phyloP scores from a whole-genome alignment of 108 stramenopile species.

The Stephanodiscus triporus region DNA sequence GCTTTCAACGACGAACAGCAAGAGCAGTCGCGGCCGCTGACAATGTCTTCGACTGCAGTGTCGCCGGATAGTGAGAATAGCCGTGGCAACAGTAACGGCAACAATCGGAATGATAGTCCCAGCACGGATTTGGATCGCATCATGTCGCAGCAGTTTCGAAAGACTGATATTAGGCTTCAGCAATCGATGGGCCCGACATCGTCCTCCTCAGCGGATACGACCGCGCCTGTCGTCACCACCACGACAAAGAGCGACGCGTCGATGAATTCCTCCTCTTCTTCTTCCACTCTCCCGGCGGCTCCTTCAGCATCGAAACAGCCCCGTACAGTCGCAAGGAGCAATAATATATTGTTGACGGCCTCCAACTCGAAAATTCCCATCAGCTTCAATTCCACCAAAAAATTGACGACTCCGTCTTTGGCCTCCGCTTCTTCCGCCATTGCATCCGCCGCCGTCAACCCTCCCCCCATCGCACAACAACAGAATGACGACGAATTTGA shows the following conservation, averaged over 20 bases:
- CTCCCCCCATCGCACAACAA: not conserved
- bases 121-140: conserved; percentile 45
- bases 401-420: not conserved
- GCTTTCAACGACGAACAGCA: not conserved
- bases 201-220: not conserved
- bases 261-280: not conserved
- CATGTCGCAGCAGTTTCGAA: conserved; percentile 47
- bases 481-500: conserved; percentile 46
- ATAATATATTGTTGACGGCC: not conserved
- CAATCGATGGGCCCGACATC: not conserved
- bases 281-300: not conserved
- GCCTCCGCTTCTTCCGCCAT: not conserved
- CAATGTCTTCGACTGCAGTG: not conserved
- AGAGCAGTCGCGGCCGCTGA: not conserved
- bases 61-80: not conserved
- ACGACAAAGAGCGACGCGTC: not conserved
- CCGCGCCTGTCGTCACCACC: not conserved
- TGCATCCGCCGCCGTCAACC: not conserved
- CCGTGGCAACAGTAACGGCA: not conserved
- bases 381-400: conserved; percentile 11
- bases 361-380: conserved; percentile 36
- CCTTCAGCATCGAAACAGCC: not conserved
- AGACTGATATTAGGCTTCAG: not conserved
- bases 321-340: not conserved
- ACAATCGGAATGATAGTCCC: conserved; percentile 2